A percentile compares a stretch with the other conserved stretches of the same genome.
Conservation (phyloP, 805 yeast genomes). For the Priceomyces carsonii region DNA sequence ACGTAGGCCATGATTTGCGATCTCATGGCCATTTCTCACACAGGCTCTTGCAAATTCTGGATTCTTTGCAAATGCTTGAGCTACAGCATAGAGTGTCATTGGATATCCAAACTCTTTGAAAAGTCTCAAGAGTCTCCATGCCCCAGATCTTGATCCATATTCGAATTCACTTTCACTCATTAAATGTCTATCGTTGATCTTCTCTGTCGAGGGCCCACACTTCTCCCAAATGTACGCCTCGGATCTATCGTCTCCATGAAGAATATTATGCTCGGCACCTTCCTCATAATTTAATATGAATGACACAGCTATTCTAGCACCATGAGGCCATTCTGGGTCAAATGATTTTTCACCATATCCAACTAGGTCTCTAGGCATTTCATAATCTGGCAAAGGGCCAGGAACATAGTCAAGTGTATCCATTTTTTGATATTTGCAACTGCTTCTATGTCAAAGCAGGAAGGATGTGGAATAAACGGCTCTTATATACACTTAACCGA, state of each 20-base stretch:
- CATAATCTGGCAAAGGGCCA: constrained; percentile 7
- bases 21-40: constrained; percentile 38
- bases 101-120: constrained; percentile 30
- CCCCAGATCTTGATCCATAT: constrained; percentile 33
- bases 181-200: constrained; percentile 19
- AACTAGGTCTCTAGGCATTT: constrained; percentile 21
- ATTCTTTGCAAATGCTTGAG: constrained; percentile 34
- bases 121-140: constrained; percentile 32
- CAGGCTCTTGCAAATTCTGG: constrained; percentile 34
- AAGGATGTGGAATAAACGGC: too few species aligned
- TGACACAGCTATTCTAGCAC: constrained; percentile 28
- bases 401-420: background rate
- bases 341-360: constrained; percentile 30
- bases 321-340: constrained; percentile 32
- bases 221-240: constrained; percentile 18
- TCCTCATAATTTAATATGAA: constrained; percentile 35
- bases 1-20: constrained; percentile 36
- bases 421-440: too few species aligned
- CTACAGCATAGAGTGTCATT: constrained; percentile 39
- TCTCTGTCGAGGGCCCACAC: constrained; percentile 10
- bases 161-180: constrained; percentile 33
- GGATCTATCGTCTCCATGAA: constrained; percentile 26
- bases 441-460: too few species aligned
- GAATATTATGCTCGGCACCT: constrained; percentile 29
- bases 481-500: too few species aligned